Percentiles rank a stretch among this genome's conserved stretches.
Conservation (phyloP, 352 stramenopile genomes). For the Phytophthora meadii region DNA sequence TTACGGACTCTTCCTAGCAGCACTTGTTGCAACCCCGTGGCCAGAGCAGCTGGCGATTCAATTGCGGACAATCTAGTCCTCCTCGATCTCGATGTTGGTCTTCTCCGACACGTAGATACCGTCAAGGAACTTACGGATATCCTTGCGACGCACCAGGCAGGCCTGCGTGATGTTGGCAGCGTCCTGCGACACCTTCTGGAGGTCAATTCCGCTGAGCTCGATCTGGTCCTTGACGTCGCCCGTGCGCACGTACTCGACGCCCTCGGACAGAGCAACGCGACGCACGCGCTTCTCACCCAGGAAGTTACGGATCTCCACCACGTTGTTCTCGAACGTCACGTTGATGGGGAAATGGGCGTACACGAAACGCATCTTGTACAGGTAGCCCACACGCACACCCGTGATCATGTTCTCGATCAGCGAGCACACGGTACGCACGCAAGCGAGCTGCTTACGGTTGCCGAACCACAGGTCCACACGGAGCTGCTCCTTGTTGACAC, state of each 20-base stretch:
- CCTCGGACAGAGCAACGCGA: slow-evolving; percentile 93
- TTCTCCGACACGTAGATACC: slow-evolving; percentile 99
- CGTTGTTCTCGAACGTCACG: slow-evolving; percentile 94
- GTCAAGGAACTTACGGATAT: slow-evolving; percentile 99
- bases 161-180: slow-evolving; percentile 86
- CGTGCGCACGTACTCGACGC: slow-evolving; percentile 95
- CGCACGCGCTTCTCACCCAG: slow-evolving; percentile 99
- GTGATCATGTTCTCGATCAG: slow-evolving; percentile 99
- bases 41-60: no score
- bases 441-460: slow-evolving; percentile 98
- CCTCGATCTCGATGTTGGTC: slow-evolving; percentile 79
- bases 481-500: slow-evolving; percentile 92
- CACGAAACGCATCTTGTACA: slow-evolving; percentile 99
- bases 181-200: slow-evolving; percentile 96
- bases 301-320: slow-evolving; percentile 99
- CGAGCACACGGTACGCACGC: slow-evolving; percentile 97
- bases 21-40: slow-evolving; percentile 16
- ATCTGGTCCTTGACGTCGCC: slow-evolving; percentile 99
- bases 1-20: slow-evolving; percentile 46
- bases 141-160: slow-evolving; percentile 87
- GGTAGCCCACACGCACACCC: slow-evolving; percentile 97
- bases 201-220: slow-evolving; percentile 97
- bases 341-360: slow-evolving; percentile 99
- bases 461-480: slow-evolving; percentile 99
- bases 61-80: slow-evolving; percentile 51